These are phyloP conservation scores for Chlamydomonas incerta DNA, from an alignment of 139 green algal genomes.

Conservation along the genomic window DNA sequence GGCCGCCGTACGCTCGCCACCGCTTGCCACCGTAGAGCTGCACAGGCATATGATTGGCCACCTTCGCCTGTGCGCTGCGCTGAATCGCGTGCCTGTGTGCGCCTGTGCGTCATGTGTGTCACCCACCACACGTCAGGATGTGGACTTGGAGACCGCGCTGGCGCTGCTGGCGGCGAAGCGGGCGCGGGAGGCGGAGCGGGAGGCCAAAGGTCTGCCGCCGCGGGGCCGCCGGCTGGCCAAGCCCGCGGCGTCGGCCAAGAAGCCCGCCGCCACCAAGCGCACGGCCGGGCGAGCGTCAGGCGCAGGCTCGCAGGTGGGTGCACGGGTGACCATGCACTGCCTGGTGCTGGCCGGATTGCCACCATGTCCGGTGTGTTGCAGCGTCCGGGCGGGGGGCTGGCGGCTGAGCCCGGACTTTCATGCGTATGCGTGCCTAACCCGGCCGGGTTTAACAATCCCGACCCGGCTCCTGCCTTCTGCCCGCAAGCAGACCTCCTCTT, in stretches of 20 bases:
- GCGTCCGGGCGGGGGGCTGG: too few relatives aligned
- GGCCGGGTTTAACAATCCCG: too few relatives aligned
- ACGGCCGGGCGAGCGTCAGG: not conserved
- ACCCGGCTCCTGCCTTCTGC: too few relatives aligned
- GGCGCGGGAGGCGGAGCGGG: constrained; percentile 24
- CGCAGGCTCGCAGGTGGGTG: not conserved
- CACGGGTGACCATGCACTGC: not conserved
- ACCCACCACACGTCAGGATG: not conserved
- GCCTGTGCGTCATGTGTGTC: not conserved
- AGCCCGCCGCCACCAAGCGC: not conserved
- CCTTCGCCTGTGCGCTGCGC: not conserved
- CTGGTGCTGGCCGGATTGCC: too few relatives aligned
- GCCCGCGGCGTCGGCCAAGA: not conserved
- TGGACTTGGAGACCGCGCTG: constrained; percentile 51
- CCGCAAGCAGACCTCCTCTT: not conserved
- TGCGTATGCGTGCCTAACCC: too few relatives aligned
- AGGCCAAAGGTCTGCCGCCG: not conserved
- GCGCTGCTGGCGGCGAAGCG: constrained; percentile 39
- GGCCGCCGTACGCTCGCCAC: too few relatives aligned
- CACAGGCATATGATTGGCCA: too few relatives aligned
- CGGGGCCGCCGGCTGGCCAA: not conserved
- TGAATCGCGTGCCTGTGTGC: not conserved
- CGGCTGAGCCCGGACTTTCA: too few relatives aligned
- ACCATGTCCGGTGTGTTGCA: too few relatives aligned
- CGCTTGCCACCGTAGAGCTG: not conserved